Percentiles rank a stretch among this genome's conserved stretches.
Conservation (phyloP, 352 stramenopile species). For the Pythium rishiriense region DNA sequence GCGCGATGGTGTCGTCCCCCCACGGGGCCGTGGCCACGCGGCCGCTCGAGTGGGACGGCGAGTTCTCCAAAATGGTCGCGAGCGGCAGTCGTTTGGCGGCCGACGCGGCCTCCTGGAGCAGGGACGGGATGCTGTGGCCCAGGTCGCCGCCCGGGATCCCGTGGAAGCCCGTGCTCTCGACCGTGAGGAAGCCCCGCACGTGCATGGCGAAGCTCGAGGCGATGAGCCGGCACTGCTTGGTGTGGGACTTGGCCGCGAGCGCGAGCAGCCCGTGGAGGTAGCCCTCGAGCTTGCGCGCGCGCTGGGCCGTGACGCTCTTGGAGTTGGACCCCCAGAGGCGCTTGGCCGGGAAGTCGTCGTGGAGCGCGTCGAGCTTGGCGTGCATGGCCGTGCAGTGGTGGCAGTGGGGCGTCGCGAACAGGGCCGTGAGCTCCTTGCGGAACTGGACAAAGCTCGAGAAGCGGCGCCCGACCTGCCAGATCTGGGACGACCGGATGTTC, state of each 20-base stretch:
- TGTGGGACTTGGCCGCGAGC: conserved; percentile 50
- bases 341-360: conserved; percentile 54
- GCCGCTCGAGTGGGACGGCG: conserved; percentile 9
- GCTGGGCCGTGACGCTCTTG: conserved; percentile 37
- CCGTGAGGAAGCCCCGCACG: conserved; percentile 60
- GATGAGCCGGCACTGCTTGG: conserved; percentile 59
- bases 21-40: conserved; percentile 3
- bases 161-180: conserved; percentile 45
- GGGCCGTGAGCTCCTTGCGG: conserved; percentile 48
- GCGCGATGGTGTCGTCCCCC: conserved; percentile 3
- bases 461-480: conserved; percentile 65
- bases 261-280: conserved; percentile 61
- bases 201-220: conserved; percentile 50
- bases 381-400: conserved; percentile 57
- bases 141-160: conserved; percentile 36
- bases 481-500: conserved; percentile 47
- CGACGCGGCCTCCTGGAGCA: conserved; percentile 43
- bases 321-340: conserved; percentile 60
- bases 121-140: conserved; percentile 40
- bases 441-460: conserved; percentile 71
- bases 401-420: conserved; percentile 62
- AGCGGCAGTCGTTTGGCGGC: conserved; percentile 37
- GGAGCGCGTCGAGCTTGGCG: conserved; percentile 43
- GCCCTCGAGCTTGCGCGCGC: conserved; percentile 50
- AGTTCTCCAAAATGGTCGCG: conserved; percentile 48